A percentile compares a stretch with the other conserved stretches of the same genome.
Conservation (phyloP, 768 basidiomycete species). For the Boletales sp. region DNA sequence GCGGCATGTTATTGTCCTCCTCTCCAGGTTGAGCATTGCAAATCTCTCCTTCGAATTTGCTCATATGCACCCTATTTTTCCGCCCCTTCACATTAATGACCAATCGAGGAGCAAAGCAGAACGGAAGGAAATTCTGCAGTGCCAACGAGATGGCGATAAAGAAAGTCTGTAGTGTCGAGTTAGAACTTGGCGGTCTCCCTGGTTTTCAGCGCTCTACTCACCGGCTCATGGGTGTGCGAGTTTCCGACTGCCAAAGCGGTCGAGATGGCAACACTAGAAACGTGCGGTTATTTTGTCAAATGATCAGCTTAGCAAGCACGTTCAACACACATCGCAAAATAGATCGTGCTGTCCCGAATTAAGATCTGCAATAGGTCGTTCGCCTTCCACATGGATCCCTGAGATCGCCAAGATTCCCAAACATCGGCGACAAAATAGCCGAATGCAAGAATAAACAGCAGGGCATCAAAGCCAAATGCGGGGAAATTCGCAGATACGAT, state of each 20-base stretch:
- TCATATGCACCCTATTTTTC: conserved; percentile 10
- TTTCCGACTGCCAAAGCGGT: conserved; percentile 5
- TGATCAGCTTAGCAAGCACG: background rate
- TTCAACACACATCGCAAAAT: conserved; percentile 15
- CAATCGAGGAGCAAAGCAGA: conserved; percentile 15
- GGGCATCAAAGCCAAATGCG: conserved; percentile 10
- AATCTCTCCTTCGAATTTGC: background rate
- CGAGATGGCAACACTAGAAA: conserved; percentile 4
- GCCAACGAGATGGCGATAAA: conserved; percentile 11
- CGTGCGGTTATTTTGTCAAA: background rate
- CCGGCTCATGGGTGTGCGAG: background rate
- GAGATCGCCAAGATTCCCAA: conserved; percentile 2
- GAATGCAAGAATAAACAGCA: conserved; percentile 15
- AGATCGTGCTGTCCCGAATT: conserved; percentile 17
- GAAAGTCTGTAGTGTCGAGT: background rate
- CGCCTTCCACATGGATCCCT: background rate
- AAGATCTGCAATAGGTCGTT: conserved; percentile 11
- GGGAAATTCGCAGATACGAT: conserved; percentile 6
- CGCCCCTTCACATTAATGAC: conserved; percentile 14
- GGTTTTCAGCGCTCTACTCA: background rate
- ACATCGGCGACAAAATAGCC: conserved; percentile 4
- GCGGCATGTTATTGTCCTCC: background rate
- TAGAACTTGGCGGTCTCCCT: background rate
- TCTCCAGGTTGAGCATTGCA: background rate
- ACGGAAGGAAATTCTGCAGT: conserved; percentile 14